Base-by-base conservation (phyloP, 2,329 filamentous ascomycete species). In the Bipolaris zeicola region DNA sequence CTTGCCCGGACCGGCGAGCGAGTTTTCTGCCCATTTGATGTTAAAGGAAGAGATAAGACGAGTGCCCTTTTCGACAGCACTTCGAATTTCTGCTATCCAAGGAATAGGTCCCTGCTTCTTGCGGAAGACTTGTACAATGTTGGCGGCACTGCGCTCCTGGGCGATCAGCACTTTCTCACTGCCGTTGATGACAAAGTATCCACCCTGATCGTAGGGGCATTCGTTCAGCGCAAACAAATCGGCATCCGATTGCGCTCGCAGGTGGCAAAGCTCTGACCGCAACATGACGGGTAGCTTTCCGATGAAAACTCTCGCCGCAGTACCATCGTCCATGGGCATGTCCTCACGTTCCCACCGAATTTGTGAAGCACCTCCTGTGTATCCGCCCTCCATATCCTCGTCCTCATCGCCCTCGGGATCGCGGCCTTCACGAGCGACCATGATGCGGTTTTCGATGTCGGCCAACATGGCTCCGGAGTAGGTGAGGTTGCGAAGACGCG, bases 151-250 rank as follows among this genome's bases (percentile, higher is more conserved):
- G 61, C 95, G 90, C 78, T 99, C 95, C 76, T 99, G 95, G 1
- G 95, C 95, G 69, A 99, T 99, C 66, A 99, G 81, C 20, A 99
- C 95, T 83, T 99, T 99, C 75, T 99, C 95, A 77, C 91, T 96
- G 41, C 95, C 95, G 79, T 99, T 99, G 83, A 99, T 99, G 69
- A 99, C 92, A 73, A 99, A 99, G 78, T 99, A 99, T 64, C 95
- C 95, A 66, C 95, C 95, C 73, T 97, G 95, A 72, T 99, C 95
- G 76, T 97, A 99, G 0, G 95, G 95, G 66, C 95, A 99, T 78
- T 99, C 95, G 73, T 96, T 96, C 77, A 96, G 88, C 44, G 90
- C 84, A 75, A 96, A 98, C 1, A 99, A 83, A 47, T 91, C 89
- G 50, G 95, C 89, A 63, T 98, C 94, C 46, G 87, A 86, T 72